Conservation (phyloP, 2,329 filamentous ascomycete genomes). For the Nannizziopsis barbatae region DNA sequence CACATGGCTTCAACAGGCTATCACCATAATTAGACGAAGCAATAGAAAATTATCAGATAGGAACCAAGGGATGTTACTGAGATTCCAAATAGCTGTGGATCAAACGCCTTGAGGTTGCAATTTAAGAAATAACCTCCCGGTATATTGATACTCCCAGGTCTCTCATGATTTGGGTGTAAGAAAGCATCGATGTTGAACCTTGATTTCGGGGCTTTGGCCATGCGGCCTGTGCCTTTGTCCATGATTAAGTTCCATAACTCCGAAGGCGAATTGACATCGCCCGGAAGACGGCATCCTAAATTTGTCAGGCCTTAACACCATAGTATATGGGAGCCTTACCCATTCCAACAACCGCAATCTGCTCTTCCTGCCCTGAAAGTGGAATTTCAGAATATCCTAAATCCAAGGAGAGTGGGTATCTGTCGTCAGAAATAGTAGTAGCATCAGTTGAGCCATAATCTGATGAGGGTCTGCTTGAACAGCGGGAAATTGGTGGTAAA, state of each 20-base stretch:
- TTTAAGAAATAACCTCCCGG: constrained; percentile 1
- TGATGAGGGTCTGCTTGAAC: constrained; percentile 9
- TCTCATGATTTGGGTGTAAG: constrained; percentile 8
- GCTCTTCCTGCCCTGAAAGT: constrained; percentile 1
- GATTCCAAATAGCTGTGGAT: not conserved
- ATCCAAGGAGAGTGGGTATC: not conserved
- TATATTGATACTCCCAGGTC: constrained; percentile 14
- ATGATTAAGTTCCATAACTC: constrained; percentile 18
- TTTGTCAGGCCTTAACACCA: not conserved
- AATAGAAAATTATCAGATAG: not conserved
- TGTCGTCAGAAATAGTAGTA: not conserved
- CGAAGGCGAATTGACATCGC: constrained; percentile 13
- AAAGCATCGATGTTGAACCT: constrained; percentile 16
- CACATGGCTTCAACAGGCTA: constrained; percentile 16
- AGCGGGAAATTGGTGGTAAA: not conserved
- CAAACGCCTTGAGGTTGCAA: not conserved
- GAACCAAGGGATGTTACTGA: not conserved
- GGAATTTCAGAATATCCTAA: constrained; percentile 14
- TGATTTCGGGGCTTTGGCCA: constrained; percentile 8
- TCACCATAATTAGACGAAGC: not conserved
- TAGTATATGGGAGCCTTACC: not conserved
- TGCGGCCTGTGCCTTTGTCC: constrained; percentile 10
- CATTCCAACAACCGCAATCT: constrained; percentile 1
- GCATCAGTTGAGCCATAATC: constrained; percentile 9
- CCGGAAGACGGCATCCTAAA: constrained; percentile 16